Evolutionary conservation across 345 rosid genomes (phyloP), one percentile per base, ranked within the genome.

Genomic region (Gossypium arboreum): DNA sequence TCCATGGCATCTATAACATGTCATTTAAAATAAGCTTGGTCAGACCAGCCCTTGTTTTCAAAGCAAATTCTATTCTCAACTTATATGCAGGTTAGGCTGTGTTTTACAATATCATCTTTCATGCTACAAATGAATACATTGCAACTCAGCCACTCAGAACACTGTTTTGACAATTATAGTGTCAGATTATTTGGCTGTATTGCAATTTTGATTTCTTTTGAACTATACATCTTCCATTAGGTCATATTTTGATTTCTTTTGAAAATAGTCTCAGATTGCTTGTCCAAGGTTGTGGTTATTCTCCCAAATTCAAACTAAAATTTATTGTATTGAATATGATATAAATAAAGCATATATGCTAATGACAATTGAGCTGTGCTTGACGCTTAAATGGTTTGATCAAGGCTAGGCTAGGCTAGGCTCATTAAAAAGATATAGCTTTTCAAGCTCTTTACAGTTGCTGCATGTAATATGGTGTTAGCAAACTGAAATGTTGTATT

Each of bases 11-110:
- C 29, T 79, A 92, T 17, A 83, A 84, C 51, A 57, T 88, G 59
- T 85, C 91, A 3, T 89, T 92, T 74, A 80, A 85, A 76, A 87
- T 96, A 20, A 79, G 71, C 62, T 84, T 96, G 86, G 86, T 89
- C 15, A 82, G 92, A 78, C 92, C 97, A 0, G 76, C 90, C 2
- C 73, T 88, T 55, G 78, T 78, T 74, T 89, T 89, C 84, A 78
- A 87, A 29, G 82, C 83, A 41, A 88, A 90, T 47, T 89, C 97
- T 52, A 58, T 89, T 79, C 81, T 81, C 50, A 82, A 86, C 15
- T 78, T 88, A 51, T 93, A 81, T 83, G 81, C 77, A 76, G 99
- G 99, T 91, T 25, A 65, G 73, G 24, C 63, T 69, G 55, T 76
- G 58, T 54, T 69, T 64, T 1, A 1, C 50, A 45, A 9, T 64